These are phyloP conservation scores for Pleurostoma richardsiae DNA, from an alignment of 2,329 filamentous ascomycete genomes.

Conservation along the genomic window DNA sequence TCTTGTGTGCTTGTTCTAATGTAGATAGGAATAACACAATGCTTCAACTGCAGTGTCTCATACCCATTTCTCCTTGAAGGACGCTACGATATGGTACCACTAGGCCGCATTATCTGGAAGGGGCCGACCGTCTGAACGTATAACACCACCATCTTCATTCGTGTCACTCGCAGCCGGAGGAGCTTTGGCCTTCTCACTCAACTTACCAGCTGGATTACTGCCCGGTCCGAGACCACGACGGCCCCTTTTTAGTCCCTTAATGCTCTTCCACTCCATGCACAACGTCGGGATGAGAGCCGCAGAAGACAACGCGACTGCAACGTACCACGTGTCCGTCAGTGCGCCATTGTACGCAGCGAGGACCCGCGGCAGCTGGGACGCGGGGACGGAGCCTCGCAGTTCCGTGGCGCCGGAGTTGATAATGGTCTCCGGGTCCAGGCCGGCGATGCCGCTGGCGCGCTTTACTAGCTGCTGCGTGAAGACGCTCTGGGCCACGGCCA, in stretches of 20 bases:
- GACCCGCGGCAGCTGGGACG: neutral
- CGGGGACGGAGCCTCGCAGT: neutral
- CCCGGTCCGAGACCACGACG: neutral
- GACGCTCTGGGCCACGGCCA: constrained; percentile 13
- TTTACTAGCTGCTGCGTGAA: constrained; percentile 8
- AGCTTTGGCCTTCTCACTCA: too few relatives aligned
- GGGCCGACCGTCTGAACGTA: too few relatives aligned
- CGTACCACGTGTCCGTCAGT: neutral
- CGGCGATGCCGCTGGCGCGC: neutral
- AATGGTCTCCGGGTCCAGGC: neutral
- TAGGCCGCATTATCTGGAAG: too few relatives aligned
- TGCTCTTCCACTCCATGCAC: neutral
- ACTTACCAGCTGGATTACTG: too few relatives aligned
- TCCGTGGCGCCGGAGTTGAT: neutral
- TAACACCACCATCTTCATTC: too few relatives aligned
- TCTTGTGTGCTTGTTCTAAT: too few relatives aligned
- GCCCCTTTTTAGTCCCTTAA: neutral
- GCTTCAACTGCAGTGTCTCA: too few relatives aligned
- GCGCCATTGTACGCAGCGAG: neutral
- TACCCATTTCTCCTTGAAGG: too few relatives aligned
- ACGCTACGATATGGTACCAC: too few relatives aligned
- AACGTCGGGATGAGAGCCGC: neutral
- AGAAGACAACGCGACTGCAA: neutral
- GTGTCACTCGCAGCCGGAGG: too few relatives aligned
- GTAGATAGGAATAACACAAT: too few relatives aligned